Evolutionary conservation across 805 yeast species (phyloP).

Genomic region (Starmerella stellata): DNA sequence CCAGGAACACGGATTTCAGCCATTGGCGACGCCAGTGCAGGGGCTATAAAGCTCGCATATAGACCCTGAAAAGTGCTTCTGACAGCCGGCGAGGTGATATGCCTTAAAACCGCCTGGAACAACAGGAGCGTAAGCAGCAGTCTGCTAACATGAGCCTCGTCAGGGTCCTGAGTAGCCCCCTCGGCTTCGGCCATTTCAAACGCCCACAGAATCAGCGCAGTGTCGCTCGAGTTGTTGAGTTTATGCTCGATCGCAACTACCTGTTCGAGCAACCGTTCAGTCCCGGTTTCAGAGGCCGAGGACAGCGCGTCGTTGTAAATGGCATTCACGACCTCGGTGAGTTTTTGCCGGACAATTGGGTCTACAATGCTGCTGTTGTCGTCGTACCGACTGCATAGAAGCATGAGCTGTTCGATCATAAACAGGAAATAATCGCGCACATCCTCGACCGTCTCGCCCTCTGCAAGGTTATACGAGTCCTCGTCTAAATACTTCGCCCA

Average conservation of each 20-base stretch:
- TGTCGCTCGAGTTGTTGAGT: conserved; percentile 10
- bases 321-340: conserved; percentile 33
- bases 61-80: conserved; percentile 26
- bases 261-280: conserved; percentile 28
- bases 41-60: conserved; percentile 42
- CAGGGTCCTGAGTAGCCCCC: conserved; percentile 5
- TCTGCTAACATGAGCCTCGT: conserved; percentile 1
- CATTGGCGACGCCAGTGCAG: conserved; percentile 49
- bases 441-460: conserved; percentile 30
- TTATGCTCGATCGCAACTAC: conserved; percentile 49
- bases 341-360: conserved; percentile 70
- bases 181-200: conserved; percentile 11
- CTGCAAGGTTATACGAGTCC: conserved; percentile 30
- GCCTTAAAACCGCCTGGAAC: conserved; percentile 49
- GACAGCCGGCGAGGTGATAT: conserved; percentile 40
- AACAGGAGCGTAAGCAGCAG: conserved; percentile 31
- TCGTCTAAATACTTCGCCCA: conserved; percentile 26
- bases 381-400: conserved; percentile 54
- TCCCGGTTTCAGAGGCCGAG: conserved; percentile 37
- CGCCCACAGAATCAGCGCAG: conserved; percentile 11
- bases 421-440: conserved; percentile 41
- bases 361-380: conserved; percentile 37
- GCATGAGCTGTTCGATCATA: conserved; percentile 53
- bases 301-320: conserved; percentile 15
- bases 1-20: conserved; percentile 45